Percentiles rank a stretch among this genome's conserved stretches.
Conservation (phyloP, 257 asterid species). For the Salvia rosmarinus region DNA sequence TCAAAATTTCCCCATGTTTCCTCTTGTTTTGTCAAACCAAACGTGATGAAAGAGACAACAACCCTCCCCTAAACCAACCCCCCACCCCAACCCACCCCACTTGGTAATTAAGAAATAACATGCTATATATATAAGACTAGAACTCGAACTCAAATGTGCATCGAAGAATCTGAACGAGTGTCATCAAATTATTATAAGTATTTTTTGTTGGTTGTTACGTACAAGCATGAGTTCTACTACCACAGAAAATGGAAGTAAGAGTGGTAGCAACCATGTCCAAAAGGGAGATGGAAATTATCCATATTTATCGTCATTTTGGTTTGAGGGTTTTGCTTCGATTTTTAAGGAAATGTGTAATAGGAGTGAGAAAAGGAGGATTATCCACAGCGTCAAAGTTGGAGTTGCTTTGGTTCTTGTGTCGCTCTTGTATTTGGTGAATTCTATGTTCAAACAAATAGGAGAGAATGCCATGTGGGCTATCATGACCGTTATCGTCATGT, state of each 20-base stretch:
- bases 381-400: slow-evolving; percentile 78
- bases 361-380: slow-evolving; percentile 35
- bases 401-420: slow-evolving; percentile 77
- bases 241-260: slow-evolving; percentile 33
- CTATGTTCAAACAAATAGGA: slow-evolving; percentile 66
- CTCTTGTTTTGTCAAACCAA: slow-evolving; percentile 37
- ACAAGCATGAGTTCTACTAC: slow-evolving; percentile 22
- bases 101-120: neutral
- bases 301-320: neutral
- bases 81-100: slow-evolving; percentile 5
- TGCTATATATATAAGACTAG: slow-evolving; percentile 28
- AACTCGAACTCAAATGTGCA: slow-evolving; percentile 19
- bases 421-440: slow-evolving; percentile 60
- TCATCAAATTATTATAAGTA: neutral
- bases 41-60: slow-evolving; percentile 21
- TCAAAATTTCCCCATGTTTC: neutral
- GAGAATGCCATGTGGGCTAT: slow-evolving; percentile 97
- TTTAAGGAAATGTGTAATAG: slow-evolving; percentile 38
- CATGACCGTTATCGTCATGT: slow-evolving; percentile 90
- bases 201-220: neutral
- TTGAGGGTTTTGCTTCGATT: slow-evolving; percentile 2
- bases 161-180: neutral
- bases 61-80: neutral
- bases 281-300: neutral
- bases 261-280: neutral